phyloP scores from a whole-genome alignment of 768 basidiomycete species.

The Lentinula boryana region DNA sequence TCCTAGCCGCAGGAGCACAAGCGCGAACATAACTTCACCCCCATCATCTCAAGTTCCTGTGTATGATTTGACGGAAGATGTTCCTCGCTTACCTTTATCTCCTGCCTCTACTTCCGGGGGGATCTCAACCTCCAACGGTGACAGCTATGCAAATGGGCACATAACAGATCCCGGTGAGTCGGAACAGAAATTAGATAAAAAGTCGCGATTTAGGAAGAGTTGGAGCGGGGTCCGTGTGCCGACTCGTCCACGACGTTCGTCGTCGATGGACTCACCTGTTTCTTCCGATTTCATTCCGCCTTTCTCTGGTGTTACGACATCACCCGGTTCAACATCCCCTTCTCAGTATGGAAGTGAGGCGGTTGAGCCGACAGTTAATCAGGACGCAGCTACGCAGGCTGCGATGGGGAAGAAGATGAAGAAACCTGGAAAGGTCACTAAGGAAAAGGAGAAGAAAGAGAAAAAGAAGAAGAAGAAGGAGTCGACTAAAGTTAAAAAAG shows the following conservation, averaged over 20 bases:
- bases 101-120: not conserved
- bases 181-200: slow-evolving; percentile 14
- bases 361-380: not conserved
- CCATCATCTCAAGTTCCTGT: not conserved
- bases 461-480: slow-evolving; percentile 9
- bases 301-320: not conserved
- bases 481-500: not conserved
- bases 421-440: not conserved
- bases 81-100: not conserved
- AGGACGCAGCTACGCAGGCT: not conserved
- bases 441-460: slow-evolving; percentile 12
- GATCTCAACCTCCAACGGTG: not conserved
- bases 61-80: slow-evolving; percentile 1
- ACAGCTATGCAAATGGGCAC: not conserved
- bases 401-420: not conserved
- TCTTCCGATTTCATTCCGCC: not conserved
- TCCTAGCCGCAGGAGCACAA: not conserved
- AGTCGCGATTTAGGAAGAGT: slow-evolving; percentile 21
- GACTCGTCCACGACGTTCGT: not conserved
- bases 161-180: slow-evolving; percentile 11
- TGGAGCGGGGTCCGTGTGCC: slow-evolving; percentile 16
- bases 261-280: not conserved
- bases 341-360: not conserved
- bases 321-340: not conserved
- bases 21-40: not conserved